A percentile compares a stretch with the other conserved stretches of the same genome.
Conservation (phyloP, 2,329 filamentous ascomycete genomes). For the Arthrocladium fulminans region DNA sequence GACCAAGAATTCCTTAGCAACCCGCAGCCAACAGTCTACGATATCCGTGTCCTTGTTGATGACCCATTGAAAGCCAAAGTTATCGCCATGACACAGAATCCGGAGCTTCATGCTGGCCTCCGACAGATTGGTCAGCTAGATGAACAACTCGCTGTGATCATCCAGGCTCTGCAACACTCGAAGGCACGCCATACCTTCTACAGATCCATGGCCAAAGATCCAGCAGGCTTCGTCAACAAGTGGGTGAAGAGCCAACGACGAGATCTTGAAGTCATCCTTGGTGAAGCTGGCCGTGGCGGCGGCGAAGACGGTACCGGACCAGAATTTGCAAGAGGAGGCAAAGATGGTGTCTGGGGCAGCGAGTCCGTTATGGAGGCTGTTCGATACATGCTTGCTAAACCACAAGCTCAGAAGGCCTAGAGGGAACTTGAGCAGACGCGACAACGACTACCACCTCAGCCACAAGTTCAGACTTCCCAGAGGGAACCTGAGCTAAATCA, state of each 20-base stretch:
- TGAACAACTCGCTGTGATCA: slow-evolving; percentile 71
- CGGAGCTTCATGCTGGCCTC: slow-evolving; percentile 61
- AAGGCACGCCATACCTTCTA: slow-evolving; percentile 90
- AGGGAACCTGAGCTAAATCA: neutral
- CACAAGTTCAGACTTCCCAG: neutral
- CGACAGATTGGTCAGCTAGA: slow-evolving; percentile 70
- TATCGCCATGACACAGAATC: slow-evolving; percentile 57
- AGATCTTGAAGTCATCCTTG: slow-evolving; percentile 79
- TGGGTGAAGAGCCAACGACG: slow-evolving; percentile 90
- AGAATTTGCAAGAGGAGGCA: slow-evolving; percentile 42
- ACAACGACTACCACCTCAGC: neutral
- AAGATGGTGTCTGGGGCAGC: slow-evolving; percentile 55
- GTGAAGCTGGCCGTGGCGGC: slow-evolving; percentile 59
- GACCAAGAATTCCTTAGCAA: slow-evolving; percentile 69
- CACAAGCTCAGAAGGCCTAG: slow-evolving; percentile 26
- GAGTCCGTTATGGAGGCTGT: slow-evolving; percentile 54
- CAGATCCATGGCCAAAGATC: slow-evolving; percentile 67
- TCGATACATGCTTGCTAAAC: slow-evolving; percentile 50
- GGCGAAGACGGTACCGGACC: slow-evolving; percentile 45
- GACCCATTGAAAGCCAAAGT: slow-evolving; percentile 67
- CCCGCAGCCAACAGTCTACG: slow-evolving; percentile 75
- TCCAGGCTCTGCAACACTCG: slow-evolving; percentile 73
- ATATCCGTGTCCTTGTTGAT: slow-evolving; percentile 74
- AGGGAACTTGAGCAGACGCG: neutral
- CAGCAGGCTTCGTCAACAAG: slow-evolving; percentile 70